Evolutionary conservation across 768 basidiomycete genomes (phyloP), one percentile per base, ranked within the genome.

Genomic region (Hygrophoropsis aurantiaca): DNA sequence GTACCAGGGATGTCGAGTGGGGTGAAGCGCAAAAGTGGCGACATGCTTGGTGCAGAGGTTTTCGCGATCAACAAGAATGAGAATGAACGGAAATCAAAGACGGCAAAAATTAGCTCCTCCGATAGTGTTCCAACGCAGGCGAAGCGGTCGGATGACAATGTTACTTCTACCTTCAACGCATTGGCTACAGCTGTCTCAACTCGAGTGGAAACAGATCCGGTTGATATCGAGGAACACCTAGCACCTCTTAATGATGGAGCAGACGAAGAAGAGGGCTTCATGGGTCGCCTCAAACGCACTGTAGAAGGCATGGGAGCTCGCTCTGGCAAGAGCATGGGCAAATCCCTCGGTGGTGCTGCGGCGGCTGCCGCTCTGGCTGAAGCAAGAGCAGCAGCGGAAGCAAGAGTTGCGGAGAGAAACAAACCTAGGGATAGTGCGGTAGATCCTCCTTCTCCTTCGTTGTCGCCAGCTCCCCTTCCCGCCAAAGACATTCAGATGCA

Each of bases 251-350:
- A 58, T 34, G 34, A 44, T 21, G n/a, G n/a, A n/a, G n/a, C n/a
- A n/a, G 42, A 42, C 16, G 55, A 64, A 4, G 62, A 78, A 24
- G 74, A 73, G 23, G 84, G 77, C 18, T 77, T 85, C 52, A 73
- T 90, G 35, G 78, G 80, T 55, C 70, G 76, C 15, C 72, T 91
- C 41, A 90, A 86, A 68, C 82, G 79, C 58, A 87, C 82, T 1
- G 80, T 90, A 0, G 82, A 86, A 60, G 84, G 75, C 13, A 69
- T 85, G 23, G 84, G 84, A 15, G 72, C 80, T 15, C 79, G 78
- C 4, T 58, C 73, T 37, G 76, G 77, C 24, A 87, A 81, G 58
- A 75, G 76, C 42, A 69, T 74, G 59, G 75, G 77, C 43, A 87
- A 82, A 57, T 85, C 87, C 30, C 59, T 85, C 8, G 83, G 84